These are phyloP conservation scores for Clavulina sp. DNA, from an alignment of 768 basidiomycete species.

Conservation along the genomic window DNA sequence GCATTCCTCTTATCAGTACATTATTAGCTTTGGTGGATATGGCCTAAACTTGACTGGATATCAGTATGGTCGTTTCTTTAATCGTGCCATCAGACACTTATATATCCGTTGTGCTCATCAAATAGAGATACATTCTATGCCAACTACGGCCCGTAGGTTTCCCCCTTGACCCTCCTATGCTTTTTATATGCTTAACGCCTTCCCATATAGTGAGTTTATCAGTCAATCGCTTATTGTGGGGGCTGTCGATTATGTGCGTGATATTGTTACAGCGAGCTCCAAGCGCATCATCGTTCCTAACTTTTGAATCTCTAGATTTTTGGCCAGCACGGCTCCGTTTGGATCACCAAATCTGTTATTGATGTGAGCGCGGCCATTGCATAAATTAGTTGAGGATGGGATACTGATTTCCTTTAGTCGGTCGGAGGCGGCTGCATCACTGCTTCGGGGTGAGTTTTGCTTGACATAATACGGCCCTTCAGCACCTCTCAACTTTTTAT, in stretches of 20 bases:
- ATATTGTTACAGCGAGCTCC: not conserved
- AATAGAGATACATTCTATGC: conserved; percentile 10
- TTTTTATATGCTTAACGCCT: not conserved
- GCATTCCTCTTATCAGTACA: not conserved
- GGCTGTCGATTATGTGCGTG: conserved; percentile 11
- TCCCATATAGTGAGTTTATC: conserved; percentile 4
- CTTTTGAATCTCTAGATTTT: conserved; percentile 1
- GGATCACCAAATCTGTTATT: not conserved
- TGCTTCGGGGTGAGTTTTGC: not conserved
- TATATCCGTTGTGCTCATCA: not conserved
- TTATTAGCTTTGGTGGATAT: conserved; percentile 7
- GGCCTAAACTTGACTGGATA: conserved; percentile 8
- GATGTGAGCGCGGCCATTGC: not conserved
- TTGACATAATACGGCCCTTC: not conserved
- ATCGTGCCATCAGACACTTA: not conserved
- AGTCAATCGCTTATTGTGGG: conserved; percentile 8
- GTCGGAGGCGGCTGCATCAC: conserved; percentile 1
- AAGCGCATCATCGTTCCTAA: not conserved
- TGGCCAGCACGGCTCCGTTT: not conserved
- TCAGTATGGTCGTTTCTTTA: conserved; percentile 1
- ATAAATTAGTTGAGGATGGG: not conserved
- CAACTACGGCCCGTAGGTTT: conserved; percentile 3
- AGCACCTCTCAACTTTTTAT: not conserved
- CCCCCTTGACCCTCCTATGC: not conserved
- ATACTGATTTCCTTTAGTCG: not conserved